Percentiles rank a stretch among this genome's conserved stretches.
These are phyloP conservation scores for Boletus sp. DNA, from an alignment of 768 basidiomycete genomes.

Conservation along the genomic window DNA sequence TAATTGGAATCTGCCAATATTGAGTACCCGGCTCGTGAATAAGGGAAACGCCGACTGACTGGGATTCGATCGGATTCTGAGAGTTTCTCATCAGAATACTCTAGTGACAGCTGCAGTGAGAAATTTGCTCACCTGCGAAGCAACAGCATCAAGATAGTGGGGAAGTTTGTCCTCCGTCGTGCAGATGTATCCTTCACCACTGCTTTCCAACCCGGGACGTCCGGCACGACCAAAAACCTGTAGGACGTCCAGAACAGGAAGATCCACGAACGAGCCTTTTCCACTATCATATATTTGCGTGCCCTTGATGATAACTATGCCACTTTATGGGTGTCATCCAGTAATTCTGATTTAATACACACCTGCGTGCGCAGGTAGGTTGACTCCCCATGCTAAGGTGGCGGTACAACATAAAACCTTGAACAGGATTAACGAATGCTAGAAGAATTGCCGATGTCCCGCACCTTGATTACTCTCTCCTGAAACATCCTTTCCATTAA, in stretches of 20 bases:
- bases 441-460: not conserved
- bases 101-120: not conserved
- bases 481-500: constrained; percentile 95
- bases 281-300: constrained; percentile 94
- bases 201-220: constrained; percentile 79
- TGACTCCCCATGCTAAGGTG: constrained; percentile 98
- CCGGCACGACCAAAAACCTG: constrained; percentile 98
- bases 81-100: not conserved
- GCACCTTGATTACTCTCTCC: constrained; percentile 85
- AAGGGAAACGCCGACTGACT: constrained; percentile 45
- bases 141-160: constrained; percentile 86
- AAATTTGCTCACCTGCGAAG: constrained; percentile 62
- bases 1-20: constrained; percentile 56
- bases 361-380: constrained; percentile 97
- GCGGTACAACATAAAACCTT: constrained; percentile 98
- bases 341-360: constrained; percentile 17
- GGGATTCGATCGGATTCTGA: constrained; percentile 94
- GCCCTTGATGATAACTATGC: constrained; percentile 88
- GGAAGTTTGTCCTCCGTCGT: constrained; percentile 90
- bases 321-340: constrained; percentile 7
- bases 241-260: constrained; percentile 91
- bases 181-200: constrained; percentile 96
- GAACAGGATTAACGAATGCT: not conserved
- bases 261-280: constrained; percentile 86
- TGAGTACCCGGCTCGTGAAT: not conserved